Evolutionary conservation across 768 basidiomycete species (phyloP), one percentile per base, ranked within the genome.

Genomic region (Tulasnella sp.): DNA sequence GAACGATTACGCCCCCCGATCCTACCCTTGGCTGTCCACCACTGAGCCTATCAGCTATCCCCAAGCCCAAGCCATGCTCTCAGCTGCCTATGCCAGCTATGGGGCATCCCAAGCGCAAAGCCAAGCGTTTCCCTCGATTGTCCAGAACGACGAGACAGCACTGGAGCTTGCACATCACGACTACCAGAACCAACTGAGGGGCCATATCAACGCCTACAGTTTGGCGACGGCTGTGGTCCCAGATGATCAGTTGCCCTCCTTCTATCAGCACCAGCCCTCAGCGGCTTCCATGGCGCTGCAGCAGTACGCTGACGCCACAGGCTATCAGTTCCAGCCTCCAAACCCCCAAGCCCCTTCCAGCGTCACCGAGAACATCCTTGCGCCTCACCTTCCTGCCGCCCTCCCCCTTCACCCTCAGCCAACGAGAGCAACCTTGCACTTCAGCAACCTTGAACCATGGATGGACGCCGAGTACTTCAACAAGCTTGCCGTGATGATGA

Each of bases 391-490:
- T 52, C 9, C 76, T 24, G 36, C 62, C 39, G 10, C 34, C n/a
- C 18, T n/a, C 3, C 58, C 56, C 34, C 12, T 38, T 9, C 76
- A 77, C 34, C 52, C 56, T 38, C 76, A 62, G 39, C 76, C 52
- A 34, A 77, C 76, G 2, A 34, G 71, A 71, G 76, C 76, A 18
- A 93, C 94, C 58, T 90, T 95, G 82, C 94, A 91, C 89, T 94
- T 96, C 91, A 91, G 92, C 82, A 93, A 94, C 83, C 90, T 97
- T 77, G 96, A 97, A 85, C 91, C 92, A 82, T 97, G 96, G 96
- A 97, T 97, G 96, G 95, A 97, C 86, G 94, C 96, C 89, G 93
- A 94, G 84, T 97, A 96, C 87, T 93, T 92, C 68, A 92, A 93
- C 85, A 93, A 95, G 84, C 94, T 96, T 83, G 94, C 94, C 85